These are phyloP conservation scores for Prunus mume DNA, from an alignment of 306 rosid species.

Conservation along the genomic window DNA sequence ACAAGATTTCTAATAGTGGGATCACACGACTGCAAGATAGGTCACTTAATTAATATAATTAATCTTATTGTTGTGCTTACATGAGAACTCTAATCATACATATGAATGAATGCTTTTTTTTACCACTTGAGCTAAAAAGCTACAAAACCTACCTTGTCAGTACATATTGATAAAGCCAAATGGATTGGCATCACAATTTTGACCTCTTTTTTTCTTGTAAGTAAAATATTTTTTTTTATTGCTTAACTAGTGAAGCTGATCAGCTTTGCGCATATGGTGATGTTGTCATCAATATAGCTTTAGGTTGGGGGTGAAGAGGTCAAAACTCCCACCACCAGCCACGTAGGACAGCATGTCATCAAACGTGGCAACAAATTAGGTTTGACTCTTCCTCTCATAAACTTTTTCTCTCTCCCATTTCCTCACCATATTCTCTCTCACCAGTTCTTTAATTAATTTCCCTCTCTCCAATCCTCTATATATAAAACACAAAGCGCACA, in stretches of 20 bases:
- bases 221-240: not conserved
- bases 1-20: no score
- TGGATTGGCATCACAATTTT: slow-evolving; percentile 9
- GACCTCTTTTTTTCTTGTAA: not conserved
- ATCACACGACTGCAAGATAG: not conserved
- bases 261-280: not conserved
- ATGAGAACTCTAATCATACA: not conserved
- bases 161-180: not conserved
- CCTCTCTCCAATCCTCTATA: not conserved
- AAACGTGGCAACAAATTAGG: slow-evolving; percentile 28
- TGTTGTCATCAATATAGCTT: not conserved
- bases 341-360: slow-evolving; percentile 33
- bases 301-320: slow-evolving; percentile 17
- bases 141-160: no score
- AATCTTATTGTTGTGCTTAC: not conserved
- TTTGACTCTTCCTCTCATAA: slow-evolving; percentile 33
- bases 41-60: not conserved
- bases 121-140: not conserved
- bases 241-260: not conserved
- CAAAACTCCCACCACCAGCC: slow-evolving; percentile 23
- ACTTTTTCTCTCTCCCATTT: not conserved
- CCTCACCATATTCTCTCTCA: not conserved
- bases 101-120: not conserved
- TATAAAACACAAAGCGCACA: not conserved
- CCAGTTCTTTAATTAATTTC: not conserved